These are phyloP conservation scores for Saccharomycopsis hybrid DNA, from an alignment of 1,139 yeast genomes.

Conservation along the genomic window DNA sequence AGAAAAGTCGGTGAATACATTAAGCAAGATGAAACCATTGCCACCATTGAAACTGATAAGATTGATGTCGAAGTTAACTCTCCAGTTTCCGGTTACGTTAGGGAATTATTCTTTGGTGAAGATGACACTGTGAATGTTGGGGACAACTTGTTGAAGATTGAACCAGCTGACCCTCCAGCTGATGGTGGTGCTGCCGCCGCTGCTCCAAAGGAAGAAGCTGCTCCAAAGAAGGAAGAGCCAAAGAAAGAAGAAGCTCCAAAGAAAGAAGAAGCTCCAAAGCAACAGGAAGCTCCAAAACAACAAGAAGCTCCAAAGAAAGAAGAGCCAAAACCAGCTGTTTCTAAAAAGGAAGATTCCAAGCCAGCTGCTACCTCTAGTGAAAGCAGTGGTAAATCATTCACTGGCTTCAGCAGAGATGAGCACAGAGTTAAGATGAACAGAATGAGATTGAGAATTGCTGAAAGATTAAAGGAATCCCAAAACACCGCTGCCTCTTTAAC, in stretches of 20 bases:
- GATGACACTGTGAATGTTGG: constrained; percentile 97
- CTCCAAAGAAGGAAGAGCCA: constrained; percentile 4
- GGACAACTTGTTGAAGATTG: constrained; percentile 83
- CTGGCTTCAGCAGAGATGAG: constrained; percentile 75
- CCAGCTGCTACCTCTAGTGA: constrained; percentile 24
- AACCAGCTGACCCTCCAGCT: constrained; percentile 81
- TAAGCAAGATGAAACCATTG: constrained; percentile 81
- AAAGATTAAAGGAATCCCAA: constrained; percentile 98
- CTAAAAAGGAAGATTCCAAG: constrained; percentile 32
- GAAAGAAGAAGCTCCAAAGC: constrained; percentile 24
- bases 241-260: not conserved
- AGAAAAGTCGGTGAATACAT: constrained; percentile 87
- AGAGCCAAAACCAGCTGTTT: constrained; percentile 33
- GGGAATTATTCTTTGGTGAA: constrained; percentile 72
- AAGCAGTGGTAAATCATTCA: constrained; percentile 42
- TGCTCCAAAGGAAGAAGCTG: constrained; percentile 17
- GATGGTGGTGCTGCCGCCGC: constrained; percentile 45
- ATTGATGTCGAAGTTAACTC: constrained; percentile 96
- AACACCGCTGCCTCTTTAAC: constrained; percentile 98
- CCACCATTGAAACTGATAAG: constrained; percentile 97
- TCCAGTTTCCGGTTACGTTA: constrained; percentile 85
- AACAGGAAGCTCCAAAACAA: constrained; percentile 26
- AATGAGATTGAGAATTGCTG: constrained; percentile 98
- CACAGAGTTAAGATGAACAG: constrained; percentile 98
- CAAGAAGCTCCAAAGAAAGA: constrained; percentile 57